Evolutionary conservation across 2,329 filamentous ascomycete genomes (phyloP), one percentile per base, ranked within the genome.

Genomic region (Fusarium albosuccineum): DNA sequence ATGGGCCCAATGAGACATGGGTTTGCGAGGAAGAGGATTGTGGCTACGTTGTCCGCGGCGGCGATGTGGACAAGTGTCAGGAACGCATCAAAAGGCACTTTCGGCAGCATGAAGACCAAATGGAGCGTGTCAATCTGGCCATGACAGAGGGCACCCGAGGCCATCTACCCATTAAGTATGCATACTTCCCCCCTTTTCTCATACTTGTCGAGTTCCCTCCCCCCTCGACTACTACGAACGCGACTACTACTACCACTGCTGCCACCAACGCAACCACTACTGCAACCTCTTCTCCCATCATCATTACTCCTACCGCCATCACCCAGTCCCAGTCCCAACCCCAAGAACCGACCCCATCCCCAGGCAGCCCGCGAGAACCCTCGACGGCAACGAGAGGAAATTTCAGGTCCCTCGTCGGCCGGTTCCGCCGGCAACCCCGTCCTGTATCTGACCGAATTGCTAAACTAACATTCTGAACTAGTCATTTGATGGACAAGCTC

Each of bases 11-110:
- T 60, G 86, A 89, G 54, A 88, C 87, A 0, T 93, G 91, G 90
- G 81, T 80, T 1, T 93, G 91, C 71, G 84, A 85, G 5, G 83
- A 90, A 63, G 86, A 88, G 10, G 88, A 85, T 26, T 93, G 91
- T 71, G 79, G 79, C 37, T 89, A 89, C 68, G 82, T 89, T 40
- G 87, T 92, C 10, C 89, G 89, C 63, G 84, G 83, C 3, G 87
- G 87, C n/a, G 85, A 87, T 44, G 82, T 85, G 41, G 77, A 83
- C 4, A 81, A 83, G 0, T 86, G 86, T 26, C 84, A 87, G 60
- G 78, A 82, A 5, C 78, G 86, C 9, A 90, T 93, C 45, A 82
- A 81, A 16, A 80, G 85, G 48, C 91, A 93, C 73, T 85, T 89
- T 39, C 65, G 81, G 39, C 80, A 86, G 53, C 91, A 93, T 71